Base-by-base conservation (phyloP, 139 green algal genomes). In the Chloropicon primus region DNA sequence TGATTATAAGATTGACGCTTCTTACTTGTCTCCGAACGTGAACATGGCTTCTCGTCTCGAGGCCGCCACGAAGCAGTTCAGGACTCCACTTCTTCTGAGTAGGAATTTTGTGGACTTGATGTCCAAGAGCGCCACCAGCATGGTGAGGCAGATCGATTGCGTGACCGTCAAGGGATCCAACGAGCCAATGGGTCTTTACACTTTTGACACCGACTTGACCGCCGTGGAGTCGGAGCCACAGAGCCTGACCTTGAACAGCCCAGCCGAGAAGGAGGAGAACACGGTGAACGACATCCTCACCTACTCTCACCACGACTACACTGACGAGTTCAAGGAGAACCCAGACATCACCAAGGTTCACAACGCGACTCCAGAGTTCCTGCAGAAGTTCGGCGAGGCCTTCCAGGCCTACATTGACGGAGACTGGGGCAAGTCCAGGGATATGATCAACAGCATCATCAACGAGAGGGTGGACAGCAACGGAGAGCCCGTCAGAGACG, bases 11-110 rank as follows among this genome's bases (percentile, higher is more conserved):
- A 92, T 98, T 27, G 94, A 98, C 75, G 92, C 94, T 2, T 93
- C 87, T 29, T 98, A 98, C 82, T 85, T 98, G 27, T 96, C 90
- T 0, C 94, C 94, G 27, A 95, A 98, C 82, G 94, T 98, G 71
- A 98, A 98, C 89, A 96, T 98, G 87, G 92, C 94, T 1, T 90
- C 88, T 3, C 85, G 94, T 2, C 88, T 98, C 74, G 94, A 98
- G 81, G 92, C 93, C 0, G 93, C 93, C 75, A 97, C 93, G 24
- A 98, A 97, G 86, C 92, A 97, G 89, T 98, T 96, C 80, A 85
- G 90, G 21, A 84, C 87, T 27, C 78, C 86, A 28, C 82, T 98
- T 27, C 88, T 98, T 72, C 79, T 98, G 73, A 87, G 78, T 10
- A 85, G 90, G 24, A 84, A 89, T 62, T 97, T 98, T 77, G 89